These are phyloP conservation scores for Coffea canephora DNA, from an alignment of 257 asterid genomes.

Conservation along the genomic window DNA sequence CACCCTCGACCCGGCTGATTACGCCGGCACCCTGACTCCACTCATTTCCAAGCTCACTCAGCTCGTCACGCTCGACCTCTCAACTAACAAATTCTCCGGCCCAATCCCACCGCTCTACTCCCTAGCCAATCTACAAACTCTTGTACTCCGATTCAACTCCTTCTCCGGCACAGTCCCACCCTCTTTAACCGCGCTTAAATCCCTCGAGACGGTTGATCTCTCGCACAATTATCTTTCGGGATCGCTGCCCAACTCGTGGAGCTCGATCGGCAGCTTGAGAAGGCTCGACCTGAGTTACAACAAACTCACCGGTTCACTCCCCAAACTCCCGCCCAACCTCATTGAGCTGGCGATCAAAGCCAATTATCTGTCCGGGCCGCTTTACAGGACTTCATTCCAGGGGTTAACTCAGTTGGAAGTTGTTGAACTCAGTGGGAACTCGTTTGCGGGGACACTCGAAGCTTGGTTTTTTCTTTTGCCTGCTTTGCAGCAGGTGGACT, in stretches of 20 bases:
- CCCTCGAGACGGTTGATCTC: slow-evolving; percentile 60
- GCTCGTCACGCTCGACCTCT: slow-evolving; percentile 67
- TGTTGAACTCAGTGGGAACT: slow-evolving; percentile 68
- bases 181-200: slow-evolving; percentile 40
- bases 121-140: slow-evolving; percentile 43
- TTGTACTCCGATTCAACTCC: slow-evolving; percentile 69
- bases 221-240: slow-evolving; percentile 63
- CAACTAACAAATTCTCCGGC: slow-evolving; percentile 65
- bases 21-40: slow-evolving; percentile 65
- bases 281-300: slow-evolving; percentile 74
- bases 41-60: slow-evolving; percentile 61
- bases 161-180: slow-evolving; percentile 72
- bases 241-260: slow-evolving; percentile 41
- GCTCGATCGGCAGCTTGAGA: slow-evolving; percentile 38
- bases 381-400: slow-evolving; percentile 41
- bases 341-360: slow-evolving; percentile 61
- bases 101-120: slow-evolving; percentile 53
- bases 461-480: slow-evolving; percentile 72
- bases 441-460: slow-evolving; percentile 49
- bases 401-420: slow-evolving; percentile 57
- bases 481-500: slow-evolving; percentile 63
- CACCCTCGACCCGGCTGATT: slow-evolving; percentile 86
- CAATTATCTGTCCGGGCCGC: slow-evolving; percentile 59
- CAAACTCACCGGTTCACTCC: slow-evolving; percentile 62
- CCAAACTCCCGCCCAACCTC: slow-evolving; percentile 66